Conservation (phyloP, 2,329 filamentous ascomycete species). For the Cercospora brassicicola region DNA sequence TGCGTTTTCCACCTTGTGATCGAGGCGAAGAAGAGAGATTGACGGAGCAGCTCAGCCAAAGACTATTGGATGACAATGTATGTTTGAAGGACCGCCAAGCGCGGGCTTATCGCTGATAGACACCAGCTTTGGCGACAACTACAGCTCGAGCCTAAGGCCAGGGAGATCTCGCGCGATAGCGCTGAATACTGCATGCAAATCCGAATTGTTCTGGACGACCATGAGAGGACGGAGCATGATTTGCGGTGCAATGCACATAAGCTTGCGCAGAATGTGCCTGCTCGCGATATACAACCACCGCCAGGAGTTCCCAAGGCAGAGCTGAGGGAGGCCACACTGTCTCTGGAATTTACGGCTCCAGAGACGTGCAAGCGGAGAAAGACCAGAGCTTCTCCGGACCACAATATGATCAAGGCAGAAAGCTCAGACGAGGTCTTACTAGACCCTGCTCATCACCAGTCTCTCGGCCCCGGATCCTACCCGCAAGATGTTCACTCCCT, state of each 20-base stretch:
- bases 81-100: background rate
- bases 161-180: slow-evolving; percentile 20
- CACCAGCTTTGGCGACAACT: slow-evolving; percentile 29
- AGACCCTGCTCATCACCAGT: background rate
- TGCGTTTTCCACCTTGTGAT: background rate
- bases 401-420: background rate
- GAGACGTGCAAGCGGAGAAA: background rate
- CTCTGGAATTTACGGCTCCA: slow-evolving; percentile 23
- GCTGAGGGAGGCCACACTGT: slow-evolving; percentile 35
- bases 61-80: slow-evolving; percentile 17
- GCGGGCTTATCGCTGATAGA: background rate
- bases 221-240: slow-evolving; percentile 11
- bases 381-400: background rate
- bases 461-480: background rate
- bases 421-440: background rate
- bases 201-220: slow-evolving; percentile 30
- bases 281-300: slow-evolving; percentile 27
- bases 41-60: slow-evolving; percentile 12
- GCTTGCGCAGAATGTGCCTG: slow-evolving; percentile 27
- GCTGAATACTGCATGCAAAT: slow-evolving; percentile 4
- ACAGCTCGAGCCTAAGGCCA: slow-evolving; percentile 13
- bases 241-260: slow-evolving; percentile 23
- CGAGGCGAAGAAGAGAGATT: background rate
- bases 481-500: background rate
- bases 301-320: slow-evolving; percentile 11